Conservation (phyloP, 768 basidiomycete genomes). For the Kwoniella pini region DNA sequence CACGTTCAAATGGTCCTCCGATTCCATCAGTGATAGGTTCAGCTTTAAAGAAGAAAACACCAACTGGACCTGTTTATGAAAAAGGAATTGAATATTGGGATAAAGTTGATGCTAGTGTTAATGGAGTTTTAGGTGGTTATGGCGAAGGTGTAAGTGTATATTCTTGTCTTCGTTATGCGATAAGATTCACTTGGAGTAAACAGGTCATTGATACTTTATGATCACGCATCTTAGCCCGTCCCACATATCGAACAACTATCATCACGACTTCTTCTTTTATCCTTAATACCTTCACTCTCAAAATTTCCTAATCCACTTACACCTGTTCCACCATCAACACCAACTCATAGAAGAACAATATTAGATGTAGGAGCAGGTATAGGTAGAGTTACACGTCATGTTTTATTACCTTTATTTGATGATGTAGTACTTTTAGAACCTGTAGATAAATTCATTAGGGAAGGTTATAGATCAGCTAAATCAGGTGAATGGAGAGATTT, state of each 20-base stretch:
- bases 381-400: constrained; percentile 84
- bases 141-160: constrained; percentile 60
- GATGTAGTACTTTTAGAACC: constrained; percentile 91
- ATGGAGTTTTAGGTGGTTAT: constrained; percentile 79
- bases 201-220: background rate
- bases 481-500: constrained; percentile 45
- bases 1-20: background rate
- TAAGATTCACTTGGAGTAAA: no score
- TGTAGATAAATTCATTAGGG: constrained; percentile 71
- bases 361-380: constrained; percentile 93
- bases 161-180: no score
- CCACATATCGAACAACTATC: constrained; percentile 88
- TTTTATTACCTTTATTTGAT: constrained; percentile 82
- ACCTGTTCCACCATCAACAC: constrained; percentile 43
- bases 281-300: constrained; percentile 75
- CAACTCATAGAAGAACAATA: constrained; percentile 64
- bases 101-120: constrained; percentile 72
- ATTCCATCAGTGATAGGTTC: constrained; percentile 26
- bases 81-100: constrained; percentile 87
- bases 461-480: constrained; percentile 56
- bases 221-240: constrained; percentile 62
- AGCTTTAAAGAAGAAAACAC: constrained; percentile 33
- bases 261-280: constrained; percentile 81
- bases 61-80: constrained; percentile 62
- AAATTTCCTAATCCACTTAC: constrained; percentile 73